Evolutionary conservation across 768 basidiomycete genomes (phyloP).

Genomic region (Amanita subjunquillea): DNA sequence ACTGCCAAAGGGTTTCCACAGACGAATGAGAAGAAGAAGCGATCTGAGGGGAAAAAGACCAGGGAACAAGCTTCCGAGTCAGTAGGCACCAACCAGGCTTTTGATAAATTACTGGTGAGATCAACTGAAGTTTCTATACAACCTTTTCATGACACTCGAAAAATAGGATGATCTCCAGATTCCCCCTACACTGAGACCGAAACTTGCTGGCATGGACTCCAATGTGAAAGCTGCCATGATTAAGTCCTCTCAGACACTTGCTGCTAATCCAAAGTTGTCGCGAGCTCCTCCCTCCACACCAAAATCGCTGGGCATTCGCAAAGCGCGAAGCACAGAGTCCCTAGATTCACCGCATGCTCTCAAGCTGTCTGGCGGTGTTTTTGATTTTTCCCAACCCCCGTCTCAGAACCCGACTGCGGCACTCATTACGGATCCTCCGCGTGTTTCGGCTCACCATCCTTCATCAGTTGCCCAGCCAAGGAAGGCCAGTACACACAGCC

Average conservation of each 20-base stretch:
- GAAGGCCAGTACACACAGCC: conserved; percentile 35
- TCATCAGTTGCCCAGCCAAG: conserved; percentile 28
- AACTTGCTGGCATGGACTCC: conserved; percentile 71
- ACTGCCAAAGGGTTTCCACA: conserved; percentile 23
- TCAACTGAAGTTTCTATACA: neutral
- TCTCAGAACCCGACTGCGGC: neutral
- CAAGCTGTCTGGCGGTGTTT: conserved; percentile 17
- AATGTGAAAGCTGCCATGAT: conserved; percentile 89
- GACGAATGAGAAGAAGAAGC: conserved; percentile 30
- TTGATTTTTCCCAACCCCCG: conserved; percentile 29
- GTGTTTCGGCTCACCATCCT: conserved; percentile 27
- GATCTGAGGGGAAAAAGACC: conserved; percentile 25
- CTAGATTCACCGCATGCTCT: conserved; percentile 40
- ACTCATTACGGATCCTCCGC: neutral
- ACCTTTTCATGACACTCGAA: conserved; percentile 5
- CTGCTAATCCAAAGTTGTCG: conserved; percentile 25
- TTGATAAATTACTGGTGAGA: conserved; percentile 73
- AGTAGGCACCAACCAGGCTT: conserved; percentile 52
- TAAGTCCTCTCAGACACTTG: conserved; percentile 67
- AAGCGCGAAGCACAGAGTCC: conserved; percentile 66
- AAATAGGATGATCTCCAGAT: conserved; percentile 83
- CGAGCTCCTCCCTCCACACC: conserved; percentile 35
- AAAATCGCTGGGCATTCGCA: conserved; percentile 41
- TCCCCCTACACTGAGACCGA: conserved; percentile 64
- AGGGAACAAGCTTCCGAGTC: conserved; percentile 24